These are phyloP conservation scores for Chondrus crispus DNA, from an alignment of 23 red algal genomes.

Conservation along the genomic window DNA sequence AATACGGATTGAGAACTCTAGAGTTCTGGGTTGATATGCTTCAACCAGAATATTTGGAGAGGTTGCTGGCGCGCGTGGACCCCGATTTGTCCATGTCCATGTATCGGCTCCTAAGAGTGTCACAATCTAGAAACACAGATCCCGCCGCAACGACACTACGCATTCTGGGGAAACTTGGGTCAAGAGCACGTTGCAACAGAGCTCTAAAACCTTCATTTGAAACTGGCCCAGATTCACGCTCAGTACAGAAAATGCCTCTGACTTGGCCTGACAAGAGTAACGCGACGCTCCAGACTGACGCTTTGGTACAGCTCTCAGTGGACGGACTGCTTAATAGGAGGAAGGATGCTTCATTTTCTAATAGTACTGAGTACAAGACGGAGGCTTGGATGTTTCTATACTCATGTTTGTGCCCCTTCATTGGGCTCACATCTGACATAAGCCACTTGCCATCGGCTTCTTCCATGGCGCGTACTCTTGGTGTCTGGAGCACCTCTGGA, in stretches of 20 bases:
- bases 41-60: conserved; percentile 86
- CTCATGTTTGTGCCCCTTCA: conserved; percentile 21
- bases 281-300: conserved; percentile 19
- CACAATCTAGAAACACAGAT: not conserved
- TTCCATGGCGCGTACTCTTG: no score
- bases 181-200: not conserved
- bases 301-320: not conserved
- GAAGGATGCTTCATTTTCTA: not conserved
- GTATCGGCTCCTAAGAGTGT: conserved; percentile 44
- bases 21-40: conserved; percentile 99
- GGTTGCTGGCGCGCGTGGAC: conserved; percentile 70
- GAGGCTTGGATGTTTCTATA: conserved; percentile 52
- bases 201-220: conserved; percentile 24
- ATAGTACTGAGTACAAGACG: not conserved
- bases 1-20: conserved; percentile 72
- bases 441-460: no score
- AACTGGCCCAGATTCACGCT: not conserved
- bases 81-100: conserved; percentile 52
- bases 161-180: conserved; percentile 84
- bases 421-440: no score
- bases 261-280: conserved; percentile 12
- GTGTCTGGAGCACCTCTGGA: no score
- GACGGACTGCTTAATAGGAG: not conserved
- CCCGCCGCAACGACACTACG: conserved; percentile 15
- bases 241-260: not conserved